These are phyloP conservation scores for Phytopythium delawarense DNA, from an alignment of 352 stramenopile genomes.

Conservation along the genomic window DNA sequence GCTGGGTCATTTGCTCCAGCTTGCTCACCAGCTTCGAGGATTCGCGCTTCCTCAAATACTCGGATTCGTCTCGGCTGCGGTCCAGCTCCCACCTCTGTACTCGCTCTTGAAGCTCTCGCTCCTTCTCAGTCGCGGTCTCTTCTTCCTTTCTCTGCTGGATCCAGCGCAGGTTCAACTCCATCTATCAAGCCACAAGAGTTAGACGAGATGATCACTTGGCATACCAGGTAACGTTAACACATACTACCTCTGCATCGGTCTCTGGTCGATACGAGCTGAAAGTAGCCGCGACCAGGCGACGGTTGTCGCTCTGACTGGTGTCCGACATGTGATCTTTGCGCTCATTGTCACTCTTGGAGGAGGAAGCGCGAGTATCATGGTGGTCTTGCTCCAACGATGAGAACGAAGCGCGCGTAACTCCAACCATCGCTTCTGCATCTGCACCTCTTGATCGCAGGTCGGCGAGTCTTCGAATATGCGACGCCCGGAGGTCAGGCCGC, in stretches of 20 bases:
- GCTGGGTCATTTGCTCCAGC: conserved; percentile 28
- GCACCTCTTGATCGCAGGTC: conserved; percentile 29
- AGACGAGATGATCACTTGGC: neutral
- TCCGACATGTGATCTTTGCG: neutral
- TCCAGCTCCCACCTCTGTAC: conserved; percentile 57
- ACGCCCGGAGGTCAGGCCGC: conserved; percentile 54
- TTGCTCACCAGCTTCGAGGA: conserved; percentile 49
- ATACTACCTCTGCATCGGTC: conserved; percentile 53
- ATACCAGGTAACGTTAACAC: neutral
- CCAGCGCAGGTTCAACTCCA: conserved; percentile 72
- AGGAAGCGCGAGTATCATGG: neutral
- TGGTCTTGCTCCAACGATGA: neutral
- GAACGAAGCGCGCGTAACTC: neutral
- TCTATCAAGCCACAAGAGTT: conserved; percentile 17
- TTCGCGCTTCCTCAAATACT: conserved; percentile 62
- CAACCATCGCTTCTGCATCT: conserved; percentile 14
- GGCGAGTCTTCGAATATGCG: conserved; percentile 65
- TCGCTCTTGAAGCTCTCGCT: conserved; percentile 39
- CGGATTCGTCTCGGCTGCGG: conserved; percentile 62
- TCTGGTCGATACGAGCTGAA: conserved; percentile 60
- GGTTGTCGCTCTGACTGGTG: conserved; percentile 9
- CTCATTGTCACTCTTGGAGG: neutral
- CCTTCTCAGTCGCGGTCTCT: conserved; percentile 32
- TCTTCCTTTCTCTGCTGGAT: conserved; percentile 48
- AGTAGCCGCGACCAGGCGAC: conserved; percentile 35